Percentiles rank a stretch among this genome's conserved stretches.
phyloP scores from a whole-genome alignment of 495 filamentous ascomycete species.

The Massariosphaeria phaeospora region DNA sequence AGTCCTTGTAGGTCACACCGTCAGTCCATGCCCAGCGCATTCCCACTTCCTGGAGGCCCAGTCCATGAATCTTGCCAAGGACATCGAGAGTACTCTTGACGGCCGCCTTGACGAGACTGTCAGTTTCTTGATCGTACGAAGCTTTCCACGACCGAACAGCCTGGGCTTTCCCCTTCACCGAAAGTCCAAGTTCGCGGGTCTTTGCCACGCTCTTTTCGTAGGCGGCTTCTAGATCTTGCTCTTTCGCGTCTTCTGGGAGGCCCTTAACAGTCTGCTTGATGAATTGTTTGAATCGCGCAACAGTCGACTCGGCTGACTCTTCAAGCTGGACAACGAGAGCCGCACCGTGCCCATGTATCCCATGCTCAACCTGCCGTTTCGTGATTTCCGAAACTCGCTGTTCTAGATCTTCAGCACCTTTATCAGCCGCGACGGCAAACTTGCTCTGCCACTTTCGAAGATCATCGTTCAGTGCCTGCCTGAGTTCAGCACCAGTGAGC shows the following conservation, averaged over 20 bases:
- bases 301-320: conserved; percentile 55
- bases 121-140: conserved; percentile 64
- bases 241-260: conserved; percentile 50
- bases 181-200: conserved; percentile 68
- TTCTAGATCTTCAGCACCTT: conserved; percentile 67
- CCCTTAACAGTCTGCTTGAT: conserved; percentile 59
- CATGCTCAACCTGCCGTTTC: conserved; percentile 60
- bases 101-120: conserved; percentile 63
- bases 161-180: conserved; percentile 76
- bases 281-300: conserved; percentile 59
- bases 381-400: conserved; percentile 73
- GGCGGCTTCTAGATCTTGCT: conserved; percentile 52
- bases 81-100: conserved; percentile 77
- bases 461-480: conserved; percentile 69
- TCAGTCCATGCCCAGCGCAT: conserved; percentile 99
- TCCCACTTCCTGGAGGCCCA: conserved; percentile 90
- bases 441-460: conserved; percentile 77
- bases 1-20: conserved; percentile 91
- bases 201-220: conserved; percentile 58
- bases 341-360: conserved; percentile 60
- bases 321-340: conserved; percentile 65
- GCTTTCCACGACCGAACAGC: conserved; percentile 73
- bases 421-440: conserved; percentile 75
- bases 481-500: conserved; percentile 45
- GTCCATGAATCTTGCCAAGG: conserved; percentile 76